Evolutionary conservation across 306 rosid species (phyloP), one percentile per base, ranked within the genome.

Genomic region (Citrullus mucosospermus): DNA sequence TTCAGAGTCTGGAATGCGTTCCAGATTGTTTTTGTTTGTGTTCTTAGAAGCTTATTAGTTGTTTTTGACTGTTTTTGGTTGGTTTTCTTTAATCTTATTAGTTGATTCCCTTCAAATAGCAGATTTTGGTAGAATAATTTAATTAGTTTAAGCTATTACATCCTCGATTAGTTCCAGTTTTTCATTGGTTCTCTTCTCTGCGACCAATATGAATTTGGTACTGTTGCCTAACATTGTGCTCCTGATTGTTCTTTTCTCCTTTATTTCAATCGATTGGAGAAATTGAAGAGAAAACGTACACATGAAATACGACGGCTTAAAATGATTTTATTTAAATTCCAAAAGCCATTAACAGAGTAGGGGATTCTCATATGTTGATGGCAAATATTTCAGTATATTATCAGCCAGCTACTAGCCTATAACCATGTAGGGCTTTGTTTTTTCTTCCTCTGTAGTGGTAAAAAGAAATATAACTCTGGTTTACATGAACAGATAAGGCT

Each of bases 401-500:
- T 8, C 8, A 8, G 60, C 12, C 28, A 57, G 5, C 61, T 57
- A n/a, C 61, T 22, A 20, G 61, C 61, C 61, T n/a, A 30, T 62
- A 20, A 62, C 8, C 46, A 15, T 63, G 70, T 14, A 20, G 44
- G n/a, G 1, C 10, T 63, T 63, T 15, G 4, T 32, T 8, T 63
- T 1, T 59, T 25, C 36, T 25, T 15, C n/a, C 7, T 12, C 8
- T 13, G 43, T 6, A 32, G 2, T 39, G 44, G 43, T 32, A 10
- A 39, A 39, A 39, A 18, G 20, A 65, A 65, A 36, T 36, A 30
- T 67, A 18, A 67, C 20, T 39, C 28, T 68, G 78, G 50, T 79
- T 78, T 69, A 61, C 63, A 38, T 70, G 22, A 67, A 36, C 81
- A 90, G 98, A 92, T 71, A 94, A 94, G 89, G 98, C 98, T 25